Evolutionary conservation across 192 early-diverging fungal species (phyloP).

Genomic region (Coemansia sp.): DNA sequence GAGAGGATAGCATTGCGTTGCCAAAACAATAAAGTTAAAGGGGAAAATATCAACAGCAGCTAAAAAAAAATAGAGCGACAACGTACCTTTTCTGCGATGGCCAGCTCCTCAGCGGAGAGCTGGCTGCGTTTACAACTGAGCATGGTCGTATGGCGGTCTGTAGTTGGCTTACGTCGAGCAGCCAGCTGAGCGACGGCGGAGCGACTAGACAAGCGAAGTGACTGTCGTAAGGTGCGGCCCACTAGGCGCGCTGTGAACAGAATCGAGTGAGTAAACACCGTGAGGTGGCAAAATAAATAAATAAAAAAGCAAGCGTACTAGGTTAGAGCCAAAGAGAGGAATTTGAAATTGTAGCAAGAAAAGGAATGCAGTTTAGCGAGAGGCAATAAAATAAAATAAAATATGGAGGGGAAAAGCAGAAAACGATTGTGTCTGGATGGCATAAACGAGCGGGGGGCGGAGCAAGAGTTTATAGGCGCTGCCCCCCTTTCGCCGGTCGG

Average conservation of each 20-base stretch:
- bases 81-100: slow-evolving; percentile 58
- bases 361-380: not conserved
- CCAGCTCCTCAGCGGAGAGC: slow-evolving; percentile 59
- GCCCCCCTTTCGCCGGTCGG: not conserved
- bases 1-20: not conserved
- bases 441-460: not conserved
- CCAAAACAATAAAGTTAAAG: not conserved
- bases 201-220: not conserved
- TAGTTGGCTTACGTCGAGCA: slow-evolving; percentile 5
- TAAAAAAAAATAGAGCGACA: not conserved
- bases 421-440: slow-evolving; percentile 4
- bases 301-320: not conserved
- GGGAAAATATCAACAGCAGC: slow-evolving; percentile 4
- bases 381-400: not conserved
- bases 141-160: slow-evolving; percentile 23
- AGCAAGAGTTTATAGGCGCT: not conserved
- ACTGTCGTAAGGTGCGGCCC: slow-evolving; percentile 1
- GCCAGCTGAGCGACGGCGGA: not conserved
- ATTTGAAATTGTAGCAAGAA: slow-evolving; percentile 2
- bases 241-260: slow-evolving; percentile 3
- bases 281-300: not conserved
- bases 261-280: slow-evolving; percentile 4
- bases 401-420: slow-evolving; percentile 13
- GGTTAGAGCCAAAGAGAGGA: not conserved
- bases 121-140: slow-evolving; percentile 41